phyloP scores from a whole-genome alignment of 73 alveolate species.

The Blepharisma japonicum region DNA sequence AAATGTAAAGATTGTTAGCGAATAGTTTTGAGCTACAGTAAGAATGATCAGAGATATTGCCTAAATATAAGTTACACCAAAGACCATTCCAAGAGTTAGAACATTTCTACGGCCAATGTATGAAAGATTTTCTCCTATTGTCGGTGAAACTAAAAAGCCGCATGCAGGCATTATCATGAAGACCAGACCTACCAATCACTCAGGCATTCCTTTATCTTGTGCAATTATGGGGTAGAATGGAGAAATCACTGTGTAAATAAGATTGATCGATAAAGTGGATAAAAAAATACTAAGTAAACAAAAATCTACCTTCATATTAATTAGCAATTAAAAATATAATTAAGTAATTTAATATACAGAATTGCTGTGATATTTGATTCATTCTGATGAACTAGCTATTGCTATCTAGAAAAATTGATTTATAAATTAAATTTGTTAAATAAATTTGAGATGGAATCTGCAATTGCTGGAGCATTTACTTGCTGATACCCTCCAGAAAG shows the following conservation, averaged over 20 bases:
- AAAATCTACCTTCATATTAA: slow-evolving; percentile 7
- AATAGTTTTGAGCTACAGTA: neutral
- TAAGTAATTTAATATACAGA: too few relatives aligned
- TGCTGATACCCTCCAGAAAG: slow-evolving; percentile 83
- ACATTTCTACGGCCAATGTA: neutral
- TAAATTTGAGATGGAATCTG: slow-evolving; percentile 52
- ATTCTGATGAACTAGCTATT: neutral
- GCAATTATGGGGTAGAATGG: slow-evolving; percentile 25
- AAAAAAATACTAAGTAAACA: slow-evolving; percentile 1
- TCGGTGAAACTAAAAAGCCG: neutral
- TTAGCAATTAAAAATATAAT: too few relatives aligned
- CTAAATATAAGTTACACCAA: neutral
- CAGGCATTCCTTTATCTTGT: neutral
- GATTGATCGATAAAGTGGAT: neutral
- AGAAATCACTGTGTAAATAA: neutral
- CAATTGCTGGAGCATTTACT: slow-evolving; percentile 69
- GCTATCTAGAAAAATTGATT: neutral
- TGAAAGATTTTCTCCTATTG: neutral
- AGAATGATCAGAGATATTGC: neutral
- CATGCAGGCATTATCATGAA: neutral
- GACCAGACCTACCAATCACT: neutral
- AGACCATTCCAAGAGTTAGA: neutral
- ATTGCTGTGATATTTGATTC: neutral
- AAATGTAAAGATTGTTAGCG: neutral
- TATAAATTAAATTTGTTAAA: slow-evolving; percentile 29